Conservation (phyloP, 106 monocot genomes). For the Platanthera guangdongensis region DNA sequence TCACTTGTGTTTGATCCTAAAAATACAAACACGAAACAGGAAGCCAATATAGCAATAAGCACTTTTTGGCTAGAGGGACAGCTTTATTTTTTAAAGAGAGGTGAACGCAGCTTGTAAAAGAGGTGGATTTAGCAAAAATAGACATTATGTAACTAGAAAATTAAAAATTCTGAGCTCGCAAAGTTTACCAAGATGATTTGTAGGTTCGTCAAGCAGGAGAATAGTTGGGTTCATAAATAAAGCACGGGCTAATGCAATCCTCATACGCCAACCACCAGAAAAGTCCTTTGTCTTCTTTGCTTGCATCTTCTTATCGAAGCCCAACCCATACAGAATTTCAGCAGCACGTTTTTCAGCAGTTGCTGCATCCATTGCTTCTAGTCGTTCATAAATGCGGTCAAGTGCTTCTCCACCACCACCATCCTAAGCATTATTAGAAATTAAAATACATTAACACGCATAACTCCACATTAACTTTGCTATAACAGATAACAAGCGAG, state of each 20-base stretch:
- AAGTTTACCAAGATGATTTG: conserved; percentile 91
- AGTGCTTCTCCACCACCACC: conserved; percentile 64
- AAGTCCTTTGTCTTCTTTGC: conserved; percentile 94
- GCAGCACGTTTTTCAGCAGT: conserved; percentile 99
- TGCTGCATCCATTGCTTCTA: conserved; percentile 88
- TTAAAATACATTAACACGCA: not conserved
- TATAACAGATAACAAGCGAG: not conserved
- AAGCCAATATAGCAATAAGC: no score
- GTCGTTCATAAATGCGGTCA: conserved; percentile 77
- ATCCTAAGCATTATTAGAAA: conserved; percentile 28
- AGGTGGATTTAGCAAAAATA: no score
- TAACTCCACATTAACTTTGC: not conserved
- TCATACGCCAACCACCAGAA: conserved; percentile 99
- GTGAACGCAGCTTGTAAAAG: no score
- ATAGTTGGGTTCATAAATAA: conserved; percentile 99
- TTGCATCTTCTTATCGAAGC: conserved; percentile 93
- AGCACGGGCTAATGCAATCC: conserved; percentile 93
- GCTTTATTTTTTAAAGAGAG: no score
- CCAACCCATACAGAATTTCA: conserved; percentile 91
- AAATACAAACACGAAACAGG: no score
- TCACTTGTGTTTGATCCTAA: no score
- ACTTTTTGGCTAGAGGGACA: no score
- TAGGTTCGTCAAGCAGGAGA: conserved; percentile 94
- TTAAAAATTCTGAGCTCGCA: not conserved
- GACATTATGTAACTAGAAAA: not conserved